These are phyloP conservation scores for Termitomyces sp. DNA, from an alignment of 768 basidiomycete species.

Conservation along the genomic window DNA sequence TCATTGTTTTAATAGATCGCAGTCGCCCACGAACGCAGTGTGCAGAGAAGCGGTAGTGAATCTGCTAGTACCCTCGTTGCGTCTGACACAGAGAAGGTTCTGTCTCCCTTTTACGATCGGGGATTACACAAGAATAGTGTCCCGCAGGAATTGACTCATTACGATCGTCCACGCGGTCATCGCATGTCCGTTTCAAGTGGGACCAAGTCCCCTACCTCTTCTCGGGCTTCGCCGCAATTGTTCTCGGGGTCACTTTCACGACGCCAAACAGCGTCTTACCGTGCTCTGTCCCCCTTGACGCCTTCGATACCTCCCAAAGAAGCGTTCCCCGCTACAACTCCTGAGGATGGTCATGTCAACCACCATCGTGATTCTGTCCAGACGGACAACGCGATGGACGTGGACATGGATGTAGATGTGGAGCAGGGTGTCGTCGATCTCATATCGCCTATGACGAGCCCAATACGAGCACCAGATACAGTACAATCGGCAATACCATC, in stretches of 20 bases:
- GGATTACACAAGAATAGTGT: neutral
- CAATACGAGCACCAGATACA: neutral
- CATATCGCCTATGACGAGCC: neutral
- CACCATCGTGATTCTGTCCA: neutral
- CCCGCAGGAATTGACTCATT: neutral
- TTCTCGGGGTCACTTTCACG: neutral
- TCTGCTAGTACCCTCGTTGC: constrained; percentile 9
- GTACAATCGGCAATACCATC: neutral
- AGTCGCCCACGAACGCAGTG: constrained; percentile 2
- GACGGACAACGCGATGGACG: neutral
- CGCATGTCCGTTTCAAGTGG: constrained; percentile 4
- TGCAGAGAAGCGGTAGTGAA: constrained; percentile 2
- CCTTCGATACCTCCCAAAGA: constrained; percentile 3
- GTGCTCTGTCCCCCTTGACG: constrained; percentile 1
- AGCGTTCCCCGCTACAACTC: neutral
- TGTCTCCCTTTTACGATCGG: neutral
- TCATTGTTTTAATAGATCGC: constrained; percentile 4
- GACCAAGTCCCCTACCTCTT: neutral
- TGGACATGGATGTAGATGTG: neutral
- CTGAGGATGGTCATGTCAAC: neutral
- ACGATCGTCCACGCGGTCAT: neutral
- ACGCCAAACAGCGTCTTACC: neutral
- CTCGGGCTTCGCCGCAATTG: neutral
- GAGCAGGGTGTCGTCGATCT: neutral
- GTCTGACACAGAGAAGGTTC: constrained; percentile 6